Evolutionary conservation across 2,329 filamentous ascomycete genomes (phyloP), one percentile per base, ranked within the genome.

Genomic region (Microdochium nivale): DNA sequence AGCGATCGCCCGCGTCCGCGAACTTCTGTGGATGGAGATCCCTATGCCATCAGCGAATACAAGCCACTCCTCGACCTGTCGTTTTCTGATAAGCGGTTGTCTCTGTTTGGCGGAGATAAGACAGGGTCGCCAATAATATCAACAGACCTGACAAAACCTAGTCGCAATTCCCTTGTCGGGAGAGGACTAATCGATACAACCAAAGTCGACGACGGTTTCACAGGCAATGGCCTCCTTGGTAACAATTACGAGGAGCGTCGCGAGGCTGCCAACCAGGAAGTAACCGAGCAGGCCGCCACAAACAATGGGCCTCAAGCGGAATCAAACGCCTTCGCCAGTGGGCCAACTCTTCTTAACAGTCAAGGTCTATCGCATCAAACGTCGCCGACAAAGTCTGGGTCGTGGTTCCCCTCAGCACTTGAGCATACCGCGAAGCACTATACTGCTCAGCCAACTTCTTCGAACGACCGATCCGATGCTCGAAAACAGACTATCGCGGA

Each of bases 11-110:
- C 72, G 51, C 67, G 65, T 25, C 61, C 67, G 32, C 67, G 67
- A 51, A 56, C 72, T 44, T 75, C 74, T 2, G 61, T 72, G 2
- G 76, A 78, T 35, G 73, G 77, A 54, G 74, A 65, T 59, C 80
- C 70, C 51, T 87, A 75, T 74, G 81, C 70, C 59, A 84, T 88
- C 49, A 86, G 85, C 4, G 77, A 80, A 1, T 87, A 87, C 65
- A 75, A 81, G 57, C 86, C 88, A 1, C 67, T 90, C 3, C 66
- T 90, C 9, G 82, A 89, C 54, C 68, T 83, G 61, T 72, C 77
- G 37, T 73, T 76, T 8, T 81, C 85, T 58, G 75, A 80, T 53
- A 76, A 77, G 59, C 71, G 74, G 9, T 54, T 77, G 1, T 76
- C 76, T 13, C 71, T 77, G 14, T 76, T 75, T 50, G 73, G 73